A percentile compares a stretch with the other conserved stretches of the same genome.
Conservation (phyloP, 73 alveolate species). For the Tetrahymena elliotti region DNA sequence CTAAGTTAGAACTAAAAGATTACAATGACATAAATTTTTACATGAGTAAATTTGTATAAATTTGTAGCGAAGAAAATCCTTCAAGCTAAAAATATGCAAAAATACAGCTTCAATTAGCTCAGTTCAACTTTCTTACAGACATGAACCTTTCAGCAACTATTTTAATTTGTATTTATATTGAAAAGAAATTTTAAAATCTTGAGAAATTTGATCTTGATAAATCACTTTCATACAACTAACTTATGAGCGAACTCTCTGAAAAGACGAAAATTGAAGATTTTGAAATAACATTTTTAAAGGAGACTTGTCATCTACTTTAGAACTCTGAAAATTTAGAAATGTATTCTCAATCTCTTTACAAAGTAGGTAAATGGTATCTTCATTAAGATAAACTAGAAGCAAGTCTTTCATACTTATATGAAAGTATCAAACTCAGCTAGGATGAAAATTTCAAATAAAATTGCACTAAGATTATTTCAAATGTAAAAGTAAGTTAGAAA, state of each 20-base stretch:
- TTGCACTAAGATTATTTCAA: neutral
- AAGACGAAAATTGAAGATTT: neutral
- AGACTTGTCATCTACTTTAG: neutral
- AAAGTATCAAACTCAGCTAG: neutral
- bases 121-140: neutral
- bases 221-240: neutral
- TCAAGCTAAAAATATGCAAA: neutral
- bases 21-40: neutral
- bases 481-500: neutral
- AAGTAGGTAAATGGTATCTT: neutral
- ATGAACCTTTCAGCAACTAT: neutral
- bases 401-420: neutral
- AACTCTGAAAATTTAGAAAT: neutral
- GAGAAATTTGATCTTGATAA: neutral
- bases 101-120: neutral
- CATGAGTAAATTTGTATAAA: neutral
- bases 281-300: neutral
- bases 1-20: neutral
- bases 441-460: neutral
- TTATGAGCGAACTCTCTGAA: neutral
- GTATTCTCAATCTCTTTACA: neutral
- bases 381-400: neutral
- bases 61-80: neutral
- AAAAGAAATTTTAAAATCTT: neutral
- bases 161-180: neutral